Percentiles rank a stretch among this genome's conserved stretches.
Conservation (phyloP, 306 rosid genomes). For the Vicia sativa region DNA sequence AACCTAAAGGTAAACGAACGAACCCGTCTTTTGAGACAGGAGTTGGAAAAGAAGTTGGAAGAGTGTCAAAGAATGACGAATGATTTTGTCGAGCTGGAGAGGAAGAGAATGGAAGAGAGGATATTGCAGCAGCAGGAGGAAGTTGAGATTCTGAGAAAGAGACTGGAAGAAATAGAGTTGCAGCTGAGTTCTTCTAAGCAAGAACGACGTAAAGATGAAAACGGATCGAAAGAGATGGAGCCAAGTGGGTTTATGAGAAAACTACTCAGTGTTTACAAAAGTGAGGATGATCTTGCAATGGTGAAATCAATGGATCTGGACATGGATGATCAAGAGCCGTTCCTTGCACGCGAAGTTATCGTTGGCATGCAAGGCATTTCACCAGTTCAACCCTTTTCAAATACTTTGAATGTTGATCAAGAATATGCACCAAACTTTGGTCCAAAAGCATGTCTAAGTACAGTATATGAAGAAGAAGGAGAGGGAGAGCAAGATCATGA, state of each 20-base stretch:
- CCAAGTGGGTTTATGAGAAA: constrained; percentile 68
- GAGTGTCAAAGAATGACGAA: constrained; percentile 92
- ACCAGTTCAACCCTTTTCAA: constrained; percentile 40
- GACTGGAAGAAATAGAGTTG: constrained; percentile 85
- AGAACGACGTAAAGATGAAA: constrained; percentile 39
- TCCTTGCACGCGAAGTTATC: constrained; percentile 53
- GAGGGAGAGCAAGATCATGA: constrained; percentile 52
- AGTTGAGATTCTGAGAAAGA: constrained; percentile 77
- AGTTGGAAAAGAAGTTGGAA: constrained; percentile 84
- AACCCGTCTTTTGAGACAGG: constrained; percentile 62
- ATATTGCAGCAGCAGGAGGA: constrained; percentile 88
- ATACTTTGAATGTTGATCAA: constrained; percentile 36
- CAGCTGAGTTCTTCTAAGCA: constrained; percentile 58
- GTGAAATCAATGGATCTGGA: constrained; percentile 97
- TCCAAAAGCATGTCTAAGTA: constrained; percentile 67
- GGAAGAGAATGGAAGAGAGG: constrained; percentile 93
- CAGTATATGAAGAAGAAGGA: constrained; percentile 77
- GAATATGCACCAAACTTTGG: constrained; percentile 56
- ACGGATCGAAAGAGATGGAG: constrained; percentile 56
- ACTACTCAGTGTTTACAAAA: constrained; percentile 69
- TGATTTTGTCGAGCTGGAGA: constrained; percentile 83
- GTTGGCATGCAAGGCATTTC: constrained; percentile 51
- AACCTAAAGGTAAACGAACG: constrained; percentile 74
- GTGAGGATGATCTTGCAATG: constrained; percentile 76
- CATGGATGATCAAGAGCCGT: constrained; percentile 91